Percentiles rank a stretch among this genome's conserved stretches.
Conservation (phyloP, 352 stramenopile species). For the Phytophthora multivora region DNA sequence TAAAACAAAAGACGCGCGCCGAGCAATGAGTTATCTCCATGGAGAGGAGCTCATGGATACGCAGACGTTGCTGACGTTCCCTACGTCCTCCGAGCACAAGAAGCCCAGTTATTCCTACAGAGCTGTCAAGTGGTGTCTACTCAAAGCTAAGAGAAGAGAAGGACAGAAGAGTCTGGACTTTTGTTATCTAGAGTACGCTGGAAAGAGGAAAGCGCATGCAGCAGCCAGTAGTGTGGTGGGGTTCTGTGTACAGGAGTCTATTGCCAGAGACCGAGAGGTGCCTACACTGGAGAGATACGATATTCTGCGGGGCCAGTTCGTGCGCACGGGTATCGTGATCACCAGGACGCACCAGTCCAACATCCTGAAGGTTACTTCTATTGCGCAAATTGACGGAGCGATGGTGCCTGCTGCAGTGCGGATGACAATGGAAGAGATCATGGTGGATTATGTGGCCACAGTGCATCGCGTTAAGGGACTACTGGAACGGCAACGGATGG, state of each 20-base stretch:
- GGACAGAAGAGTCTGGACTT: conserved; percentile 63
- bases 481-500: conserved; percentile 79
- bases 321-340: conserved; percentile 73
- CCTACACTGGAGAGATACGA: conserved; percentile 69
- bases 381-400: conserved; percentile 72
- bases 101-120: conserved; percentile 72
- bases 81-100: conserved; percentile 43
- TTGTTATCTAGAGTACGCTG: conserved; percentile 81
- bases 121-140: conserved; percentile 71
- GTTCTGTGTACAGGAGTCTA: conserved; percentile 82
- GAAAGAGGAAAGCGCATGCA: conserved; percentile 48
- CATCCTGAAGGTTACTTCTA: conserved; percentile 69
- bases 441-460: conserved; percentile 66
- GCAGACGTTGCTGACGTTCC: conserved; percentile 76
- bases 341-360: conserved; percentile 78
- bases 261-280: conserved; percentile 64
- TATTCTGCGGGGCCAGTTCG: conserved; percentile 58
- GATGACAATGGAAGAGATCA: conserved; percentile 62
- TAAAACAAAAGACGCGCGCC: conserved; percentile 61
- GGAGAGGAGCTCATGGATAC: conserved; percentile 59
- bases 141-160: conserved; percentile 31
- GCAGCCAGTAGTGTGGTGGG: conserved; percentile 59
- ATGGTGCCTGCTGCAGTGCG: conserved; percentile 33
- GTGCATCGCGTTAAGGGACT: conserved; percentile 63
- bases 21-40: conserved; percentile 57